Base-by-base conservation (phyloP, 306 rosid genomes). In the Medicago arabica region DNA sequence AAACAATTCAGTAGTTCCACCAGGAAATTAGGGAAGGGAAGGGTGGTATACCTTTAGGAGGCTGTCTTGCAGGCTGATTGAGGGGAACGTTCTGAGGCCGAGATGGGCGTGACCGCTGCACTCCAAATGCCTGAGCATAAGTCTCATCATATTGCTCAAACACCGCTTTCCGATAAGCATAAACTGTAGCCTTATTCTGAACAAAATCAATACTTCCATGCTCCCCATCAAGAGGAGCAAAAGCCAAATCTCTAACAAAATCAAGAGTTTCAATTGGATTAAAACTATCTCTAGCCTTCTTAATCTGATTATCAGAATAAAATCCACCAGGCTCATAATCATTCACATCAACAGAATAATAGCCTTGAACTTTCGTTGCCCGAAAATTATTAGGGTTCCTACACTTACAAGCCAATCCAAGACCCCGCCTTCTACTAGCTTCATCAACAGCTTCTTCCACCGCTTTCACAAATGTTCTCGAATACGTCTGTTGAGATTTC, bases 371-470 rank as follows among this genome's bases (percentile, higher is more conserved):
- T 65, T 17, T 68, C 0, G 97, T 79, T 0, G 9, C 49, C 3
- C 89, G 81, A 65, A 96, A 92, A 75, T 87, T 96, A 59, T 72
- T 57, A 1, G 85, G 67, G n/a, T 76, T 85, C 78, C 98, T 85
- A 84, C 99, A 96, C 61, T 75, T 92, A 80, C 99, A 96, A 78
- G 78, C 75, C 69, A 90, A 69, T 9, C 82, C 99, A 79, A 90
- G 86, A 14, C 90, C 88, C 9, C 97, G 75, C 58, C 99, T 84
- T 65, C 99, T 68, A 61, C 97, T 82, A 0, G 78, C 86, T 85
- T 96, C 98, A 77, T 96, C 98, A 1, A 92, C 90, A 0, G 99
- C 98, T 83, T 96, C 99, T 50, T 96, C 99, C 77, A 92, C 98
- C 0, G 98, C 99, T 83, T 84, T 96, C 31, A 81, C 6, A 38